A percentile compares a stretch with the other conserved stretches of the same genome.
These are phyloP conservation scores for Solanum pinnatisectum DNA, from an alignment of 257 asterid genomes.

Conservation along the genomic window DNA sequence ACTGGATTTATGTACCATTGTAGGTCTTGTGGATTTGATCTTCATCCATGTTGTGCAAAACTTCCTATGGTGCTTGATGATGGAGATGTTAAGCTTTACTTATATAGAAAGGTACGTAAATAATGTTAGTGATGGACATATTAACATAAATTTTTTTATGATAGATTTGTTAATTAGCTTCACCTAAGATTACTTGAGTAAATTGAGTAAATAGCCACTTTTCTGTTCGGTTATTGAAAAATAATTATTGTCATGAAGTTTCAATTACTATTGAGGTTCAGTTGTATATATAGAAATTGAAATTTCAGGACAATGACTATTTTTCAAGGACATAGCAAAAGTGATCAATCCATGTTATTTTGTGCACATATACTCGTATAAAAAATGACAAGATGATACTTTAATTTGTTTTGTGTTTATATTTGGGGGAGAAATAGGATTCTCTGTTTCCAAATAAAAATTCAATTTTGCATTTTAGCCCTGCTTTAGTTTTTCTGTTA, in stretches of 20 bases:
- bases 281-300: background rate
- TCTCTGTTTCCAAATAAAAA: background rate
- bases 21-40: constrained; percentile 73
- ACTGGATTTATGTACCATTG: constrained; percentile 90
- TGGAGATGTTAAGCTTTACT: constrained; percentile 57
- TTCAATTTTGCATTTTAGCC: background rate
- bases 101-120: constrained; percentile 40
- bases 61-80: constrained; percentile 83
- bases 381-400: background rate
- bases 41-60: constrained; percentile 94
- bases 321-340: background rate
- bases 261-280: background rate
- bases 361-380: background rate
- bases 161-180: background rate
- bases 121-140: background rate
- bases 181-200: too few relatives aligned
- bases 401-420: background rate
- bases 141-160: background rate
- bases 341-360: too few relatives aligned
- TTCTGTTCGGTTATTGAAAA: background rate
- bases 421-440: background rate
- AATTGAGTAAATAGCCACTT: background rate
- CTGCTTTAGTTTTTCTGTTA: background rate
- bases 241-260: too few relatives aligned
- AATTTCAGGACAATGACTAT: background rate